A percentile compares a stretch with the other conserved stretches of the same genome.
Conservation (phyloP, 306 rosid species). For the Ormosia semicastrata region DNA sequence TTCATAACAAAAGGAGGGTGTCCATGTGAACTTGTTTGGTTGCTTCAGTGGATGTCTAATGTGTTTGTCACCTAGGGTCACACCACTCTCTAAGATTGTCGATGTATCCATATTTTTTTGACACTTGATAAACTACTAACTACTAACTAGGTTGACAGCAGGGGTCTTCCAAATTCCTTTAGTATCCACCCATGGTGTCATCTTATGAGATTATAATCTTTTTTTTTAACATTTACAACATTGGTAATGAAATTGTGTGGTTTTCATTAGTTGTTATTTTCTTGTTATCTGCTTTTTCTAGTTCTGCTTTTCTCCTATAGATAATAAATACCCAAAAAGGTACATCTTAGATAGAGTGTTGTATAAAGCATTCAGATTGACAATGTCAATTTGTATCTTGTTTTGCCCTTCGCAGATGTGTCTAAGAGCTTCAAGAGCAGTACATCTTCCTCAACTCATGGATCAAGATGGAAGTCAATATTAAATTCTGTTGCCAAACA, state of each 20-base stretch:
- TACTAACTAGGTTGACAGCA: neutral
- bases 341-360: neutral
- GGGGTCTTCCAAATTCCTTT: neutral
- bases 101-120: neutral
- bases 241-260: neutral
- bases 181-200: neutral
- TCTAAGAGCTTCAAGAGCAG: slow-evolving; percentile 46
- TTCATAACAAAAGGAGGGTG: neutral
- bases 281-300: neutral
- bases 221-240: neutral
- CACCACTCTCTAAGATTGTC: neutral
- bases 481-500: slow-evolving; percentile 75
- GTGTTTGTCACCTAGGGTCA: neutral
- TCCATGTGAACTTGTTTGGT: neutral
- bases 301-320: neutral
- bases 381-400: slow-evolving; percentile 25
- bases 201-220: neutral
- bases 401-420: slow-evolving; percentile 44
- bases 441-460: slow-evolving; percentile 38
- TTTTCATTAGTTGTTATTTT: neutral
- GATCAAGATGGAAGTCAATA: slow-evolving; percentile 76
- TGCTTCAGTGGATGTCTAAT: neutral
- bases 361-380: slow-evolving; percentile 17
- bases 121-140: neutral
- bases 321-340: neutral